Evolutionary conservation across 768 basidiomycete species (phyloP).

Genomic region (Rhizopogon vinicolor): DNA sequence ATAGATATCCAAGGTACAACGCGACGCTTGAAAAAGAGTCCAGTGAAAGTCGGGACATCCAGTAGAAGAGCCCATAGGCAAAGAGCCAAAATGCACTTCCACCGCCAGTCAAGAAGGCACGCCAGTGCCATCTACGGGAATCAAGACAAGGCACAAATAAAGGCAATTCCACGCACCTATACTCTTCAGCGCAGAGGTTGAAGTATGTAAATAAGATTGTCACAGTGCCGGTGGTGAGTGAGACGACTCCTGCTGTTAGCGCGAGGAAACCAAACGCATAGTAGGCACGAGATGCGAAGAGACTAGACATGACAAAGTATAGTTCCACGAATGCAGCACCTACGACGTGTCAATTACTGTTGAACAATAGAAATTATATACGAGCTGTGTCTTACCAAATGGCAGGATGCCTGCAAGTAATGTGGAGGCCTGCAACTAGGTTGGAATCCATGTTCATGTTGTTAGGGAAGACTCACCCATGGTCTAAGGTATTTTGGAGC

Average conservation of each 20-base stretch:
- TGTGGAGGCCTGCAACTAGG: constrained; percentile 49
- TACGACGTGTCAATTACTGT: constrained; percentile 21
- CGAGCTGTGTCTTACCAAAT: constrained; percentile 55
- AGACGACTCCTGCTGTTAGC: constrained; percentile 77
- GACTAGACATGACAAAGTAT: constrained; percentile 85
- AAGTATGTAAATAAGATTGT: constrained; percentile 90
- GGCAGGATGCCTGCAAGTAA: constrained; percentile 89
- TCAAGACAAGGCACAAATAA: not conserved
- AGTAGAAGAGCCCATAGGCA: constrained; percentile 85
- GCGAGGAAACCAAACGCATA: constrained; percentile 97
- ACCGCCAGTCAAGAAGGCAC: constrained; percentile 87
- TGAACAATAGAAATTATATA: not conserved
- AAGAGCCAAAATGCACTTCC: constrained; percentile 85
- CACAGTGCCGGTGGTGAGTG: constrained; percentile 86
- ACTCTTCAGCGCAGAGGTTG: constrained; percentile 90
- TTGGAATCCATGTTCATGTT: constrained; percentile 5
- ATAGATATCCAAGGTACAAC: constrained; percentile 88
- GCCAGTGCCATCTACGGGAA: constrained; percentile 85
- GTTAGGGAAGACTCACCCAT: constrained; percentile 47
- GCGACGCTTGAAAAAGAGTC: constrained; percentile 76
- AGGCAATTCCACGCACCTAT: constrained; percentile 49
- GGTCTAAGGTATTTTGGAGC: constrained; percentile 78
- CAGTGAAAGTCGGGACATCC: constrained; percentile 81
- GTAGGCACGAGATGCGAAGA: constrained; percentile 90
- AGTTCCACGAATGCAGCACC: constrained; percentile 95